phyloP scores from a whole-genome alignment of 2,329 filamentous ascomycete genomes.

The Aspergillus brunneoviolaceus region DNA sequence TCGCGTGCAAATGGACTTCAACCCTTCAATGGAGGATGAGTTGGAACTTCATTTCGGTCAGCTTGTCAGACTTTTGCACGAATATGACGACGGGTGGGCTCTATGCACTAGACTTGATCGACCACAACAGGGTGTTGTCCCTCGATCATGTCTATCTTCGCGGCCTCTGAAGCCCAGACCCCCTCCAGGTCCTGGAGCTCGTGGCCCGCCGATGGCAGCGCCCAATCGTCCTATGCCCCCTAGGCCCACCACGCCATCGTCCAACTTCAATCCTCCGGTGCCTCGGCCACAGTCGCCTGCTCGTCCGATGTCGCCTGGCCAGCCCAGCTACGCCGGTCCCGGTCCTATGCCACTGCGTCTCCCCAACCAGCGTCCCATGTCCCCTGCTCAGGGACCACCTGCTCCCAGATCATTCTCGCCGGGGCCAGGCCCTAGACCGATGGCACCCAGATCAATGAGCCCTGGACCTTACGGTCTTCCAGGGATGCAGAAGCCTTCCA shows the following conservation, averaged over 20 bases:
- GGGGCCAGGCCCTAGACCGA: constrained; percentile 24
- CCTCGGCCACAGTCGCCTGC: constrained; percentile 41
- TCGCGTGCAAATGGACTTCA: constrained; percentile 92
- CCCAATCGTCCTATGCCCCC: constrained; percentile 34
- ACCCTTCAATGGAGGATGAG: constrained; percentile 89
- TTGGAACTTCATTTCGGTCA: constrained; percentile 77
- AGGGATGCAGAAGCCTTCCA: constrained; percentile 42
- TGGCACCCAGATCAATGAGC: constrained; percentile 36
- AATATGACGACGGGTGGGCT: constrained; percentile 98
- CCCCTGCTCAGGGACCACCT: constrained; percentile 36
- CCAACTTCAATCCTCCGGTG: constrained; percentile 37
- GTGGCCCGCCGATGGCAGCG: constrained; percentile 36
- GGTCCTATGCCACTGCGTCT: constrained; percentile 30
- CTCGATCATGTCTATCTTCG: constrained; percentile 88
- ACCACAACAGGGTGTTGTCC: constrained; percentile 87
- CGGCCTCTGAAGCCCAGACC: constrained; percentile 77
- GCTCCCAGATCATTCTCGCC: constrained; percentile 39
- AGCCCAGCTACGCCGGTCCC: constrained; percentile 27
- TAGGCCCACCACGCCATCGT: constrained; percentile 29
- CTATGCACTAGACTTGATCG: constrained; percentile 89
- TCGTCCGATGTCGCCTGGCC: constrained; percentile 32
- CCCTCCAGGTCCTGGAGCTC: constrained; percentile 35
- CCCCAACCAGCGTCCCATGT: constrained; percentile 31
- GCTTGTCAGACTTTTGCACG: constrained; percentile 83
- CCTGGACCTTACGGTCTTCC: constrained; percentile 46